Evolutionary conservation across 257 asterid species (phyloP), one percentile per base, ranked within the genome.

Genomic region (Datura wrightii): DNA sequence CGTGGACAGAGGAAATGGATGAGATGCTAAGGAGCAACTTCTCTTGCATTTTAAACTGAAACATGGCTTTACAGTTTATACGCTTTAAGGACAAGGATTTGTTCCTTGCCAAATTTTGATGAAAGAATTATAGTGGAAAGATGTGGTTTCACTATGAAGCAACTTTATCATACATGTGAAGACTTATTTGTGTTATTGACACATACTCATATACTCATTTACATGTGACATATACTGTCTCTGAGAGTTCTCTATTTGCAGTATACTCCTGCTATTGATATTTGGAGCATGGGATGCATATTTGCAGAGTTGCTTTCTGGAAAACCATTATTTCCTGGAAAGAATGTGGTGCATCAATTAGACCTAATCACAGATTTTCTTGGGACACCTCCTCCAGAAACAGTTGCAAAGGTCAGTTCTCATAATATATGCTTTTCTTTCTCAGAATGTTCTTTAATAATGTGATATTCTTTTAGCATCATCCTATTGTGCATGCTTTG

Each of bases 281-380:
- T 94, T 85, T 95, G 98, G 98, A 94, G 98, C 91, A 94, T 95
- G 31, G 98, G 98, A 80, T 95, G 98, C 95, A 95, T 95, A 91
- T 94, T 95, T 86, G 98, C 98, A 5, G 98, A 95, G 90, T 89
- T 95, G 96, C 95, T 95, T 70, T 85, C 87, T 82, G 98, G 98
- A 83, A 95, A 91, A 82, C 98, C 98, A 14, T 85, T 95, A 88
- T 95, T 95, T 84, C 98, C 98, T 74, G 98, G 98, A 39, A 95
- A 92, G 90, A 95, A 95, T 82, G 98, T 95, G 83, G 98, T 92
- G 67, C 98, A 94, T 88, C 98, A 94, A 85, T 92, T 95, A 84
- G 98, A 95, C 87, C 91, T 95, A 65, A 95, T 95, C 96, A 95
- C 98, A 9, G 98, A 94, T 92, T 89, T 95, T 87, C 96, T 95